Evolutionary conservation across 257 asterid genomes (phyloP).

Genomic region (Solanum chmielewskii): DNA sequence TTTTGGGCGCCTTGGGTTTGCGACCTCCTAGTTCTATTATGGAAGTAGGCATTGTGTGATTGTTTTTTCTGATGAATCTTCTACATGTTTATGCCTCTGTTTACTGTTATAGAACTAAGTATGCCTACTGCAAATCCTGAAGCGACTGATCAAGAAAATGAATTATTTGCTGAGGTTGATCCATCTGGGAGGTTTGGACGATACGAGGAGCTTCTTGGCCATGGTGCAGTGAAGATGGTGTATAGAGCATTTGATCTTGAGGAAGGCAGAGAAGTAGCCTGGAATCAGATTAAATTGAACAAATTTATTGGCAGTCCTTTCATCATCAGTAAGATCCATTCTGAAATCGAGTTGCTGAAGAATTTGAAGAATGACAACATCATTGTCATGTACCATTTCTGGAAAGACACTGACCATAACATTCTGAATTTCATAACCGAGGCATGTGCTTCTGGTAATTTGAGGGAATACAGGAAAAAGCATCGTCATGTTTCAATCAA

Average conservation of each 20-base stretch:
- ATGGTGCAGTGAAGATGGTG: conserved; percentile 1
- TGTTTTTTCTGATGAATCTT: not conserved
- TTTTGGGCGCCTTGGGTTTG: not conserved
- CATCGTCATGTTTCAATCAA: conserved; percentile 15
- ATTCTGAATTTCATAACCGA: conserved; percentile 17
- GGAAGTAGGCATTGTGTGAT: not conserved
- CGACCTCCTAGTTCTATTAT: not conserved
- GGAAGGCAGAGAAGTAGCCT: conserved; percentile 5
- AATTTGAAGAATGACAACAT: conserved; percentile 1
- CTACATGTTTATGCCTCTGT: not conserved
- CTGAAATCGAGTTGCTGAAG: not conserved
- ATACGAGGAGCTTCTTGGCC: not conserved
- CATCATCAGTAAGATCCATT: not conserved
- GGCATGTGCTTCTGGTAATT: conserved; percentile 5
- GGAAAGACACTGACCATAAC: not conserved
- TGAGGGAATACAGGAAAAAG: conserved; percentile 16
- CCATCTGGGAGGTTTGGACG: conserved; percentile 6
- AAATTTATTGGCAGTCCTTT: not conserved
- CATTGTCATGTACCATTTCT: conserved; percentile 3
- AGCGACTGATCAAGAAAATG: not conserved
- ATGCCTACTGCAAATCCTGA: not conserved
- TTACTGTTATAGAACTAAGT: not conserved
- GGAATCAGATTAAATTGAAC: conserved; percentile 2
- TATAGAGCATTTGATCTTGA: not conserved
- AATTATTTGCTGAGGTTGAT: conserved; percentile 2